Evolutionary conservation across 2,329 filamentous ascomycete species (phyloP), one percentile per base, ranked within the genome.

Genomic region (Exophiala viscosa): DNA sequence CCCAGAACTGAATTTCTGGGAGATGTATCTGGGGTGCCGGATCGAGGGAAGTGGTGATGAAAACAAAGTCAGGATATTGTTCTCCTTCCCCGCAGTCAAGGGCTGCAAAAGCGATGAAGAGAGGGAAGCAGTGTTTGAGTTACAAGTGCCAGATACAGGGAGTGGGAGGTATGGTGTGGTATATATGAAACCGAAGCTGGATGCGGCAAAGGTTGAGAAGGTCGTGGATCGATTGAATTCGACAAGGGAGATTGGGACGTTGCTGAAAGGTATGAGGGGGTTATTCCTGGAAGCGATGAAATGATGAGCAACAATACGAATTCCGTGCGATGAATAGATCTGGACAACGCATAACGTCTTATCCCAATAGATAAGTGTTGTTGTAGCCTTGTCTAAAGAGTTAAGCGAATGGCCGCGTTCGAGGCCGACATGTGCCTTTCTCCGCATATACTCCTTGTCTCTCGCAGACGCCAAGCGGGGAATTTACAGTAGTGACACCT

Each of bases 1-100:
- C 39, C 93, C 93, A 0, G 93, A 99, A 74, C 79, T 99, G 41
- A 88, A 91, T 62, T 97, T 97, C 68, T 99, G 93, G 93, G 88
- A 95, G 68, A 87, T 86, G 49, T 93, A 92, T 67, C 76, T 99
- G 54, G 91, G 92, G 53, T 70, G 97, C 67, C 79, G 87, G 55
- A 95, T 99, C 65, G 92, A 97, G 67, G 92, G 92, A 1, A 88
- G 88, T 0, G 91, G 89, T 1, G 81, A 83, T 66, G 85, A 88
- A 58, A 91, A 96, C 70, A 81, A 88, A 20, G 76, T 99, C 62
- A 92, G 92, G 70, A 96, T 99, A 68, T 81, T 93, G 2, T 99
- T 90, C 67, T 87, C 84, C 23, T 88, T 95, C 69, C 77, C 97
- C 41, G 84, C 95, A 66, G 90, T 95, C 73, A 82, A 84, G 64